Conservation (phyloP, 2,329 filamentous ascomycete genomes). For the Fusarium hostae region DNA sequence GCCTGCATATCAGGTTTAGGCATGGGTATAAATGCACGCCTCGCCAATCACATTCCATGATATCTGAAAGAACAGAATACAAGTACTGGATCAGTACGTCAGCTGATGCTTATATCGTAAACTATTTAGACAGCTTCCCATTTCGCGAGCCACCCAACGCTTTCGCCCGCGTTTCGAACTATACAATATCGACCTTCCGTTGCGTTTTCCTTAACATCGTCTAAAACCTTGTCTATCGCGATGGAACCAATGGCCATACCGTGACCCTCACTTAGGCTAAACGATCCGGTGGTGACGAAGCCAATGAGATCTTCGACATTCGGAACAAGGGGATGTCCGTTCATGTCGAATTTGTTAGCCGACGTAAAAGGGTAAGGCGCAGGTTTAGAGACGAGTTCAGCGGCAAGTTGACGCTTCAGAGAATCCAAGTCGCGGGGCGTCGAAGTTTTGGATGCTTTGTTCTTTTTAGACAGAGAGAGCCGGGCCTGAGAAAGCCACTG, state of each 20-base stretch:
- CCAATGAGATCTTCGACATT: constrained; percentile 81
- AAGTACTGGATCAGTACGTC: not conserved
- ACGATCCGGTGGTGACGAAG: constrained; percentile 89
- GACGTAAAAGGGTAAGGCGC: constrained; percentile 48
- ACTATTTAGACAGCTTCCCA: constrained; percentile 74
- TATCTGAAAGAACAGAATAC: not conserved
- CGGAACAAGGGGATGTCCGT: constrained; percentile 75
- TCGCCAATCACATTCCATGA: not conserved
- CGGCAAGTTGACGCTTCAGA: constrained; percentile 58
- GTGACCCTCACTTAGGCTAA: constrained; percentile 79
- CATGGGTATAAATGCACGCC: not conserved
- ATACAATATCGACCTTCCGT: constrained; percentile 74
- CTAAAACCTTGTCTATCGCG: constrained; percentile 66
- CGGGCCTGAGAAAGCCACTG: constrained; percentile 76
- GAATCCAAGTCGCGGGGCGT: constrained; percentile 48
- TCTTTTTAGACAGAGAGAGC: not conserved
- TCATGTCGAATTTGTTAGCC: constrained; percentile 53
- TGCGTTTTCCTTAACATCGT: constrained; percentile 44
- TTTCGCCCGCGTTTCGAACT: constrained; percentile 82
- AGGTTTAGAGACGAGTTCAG: constrained; percentile 58
- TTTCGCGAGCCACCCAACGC: constrained; percentile 78
- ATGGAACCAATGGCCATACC: constrained; percentile 81
- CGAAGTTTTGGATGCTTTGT: constrained; percentile 25
- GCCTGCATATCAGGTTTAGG: constrained; percentile 1
- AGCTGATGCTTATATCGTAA: not conserved